Base-by-base conservation (phyloP, 345 rosid species). In the Eutrema japonicum region DNA sequence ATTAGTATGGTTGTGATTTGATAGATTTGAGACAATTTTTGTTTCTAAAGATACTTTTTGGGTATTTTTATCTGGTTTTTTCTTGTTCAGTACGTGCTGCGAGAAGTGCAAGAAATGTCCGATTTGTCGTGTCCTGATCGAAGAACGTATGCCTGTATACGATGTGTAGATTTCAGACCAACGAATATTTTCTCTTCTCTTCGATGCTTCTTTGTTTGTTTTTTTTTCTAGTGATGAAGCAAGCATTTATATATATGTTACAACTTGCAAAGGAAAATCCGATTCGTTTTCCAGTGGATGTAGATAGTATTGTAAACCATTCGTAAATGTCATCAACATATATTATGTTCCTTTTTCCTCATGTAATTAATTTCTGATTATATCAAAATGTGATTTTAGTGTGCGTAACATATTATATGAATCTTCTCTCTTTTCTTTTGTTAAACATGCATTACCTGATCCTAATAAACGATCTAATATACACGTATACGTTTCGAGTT, bases 21-120 rank as follows among this genome's bases (percentile, higher is more conserved):
- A 8, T 51, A 51, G 13, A 27, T 51, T 51, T 27, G 57, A 52
- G 37, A 53, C 18, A 10, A 30, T 30, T 13, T 54, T 54, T 13
- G 22, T 13, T 33, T 33, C 36, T 4, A 30, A 10, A 54, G 13
- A 30, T 30, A 7, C 58, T 13, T 10, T 10, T 51, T 51, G 26
- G 26, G 55, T 51, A 10, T 5, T 29, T 30, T 12, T 26, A 13
- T 54, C 26, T 54, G 4, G 16, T 14, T 42, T 30, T 30, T n/a
- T 18, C 13, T 11, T 22, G 41, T 73, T 14, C 88, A 91, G 96
- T 35, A 86, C 90, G 1, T 93, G 97, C 84, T 79, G 91, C n/a
- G 91, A 93, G 73, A 93, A 88, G 82, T 89, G 98, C 72, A 86
- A 89, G 77, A 88, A 83, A 77, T 91, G 96, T 70, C 96, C 95